Percentiles rank a stretch among this genome's conserved stretches.
phyloP scores from a whole-genome alignment of 495 filamentous ascomycete genomes.

The Neurospora sp. region DNA sequence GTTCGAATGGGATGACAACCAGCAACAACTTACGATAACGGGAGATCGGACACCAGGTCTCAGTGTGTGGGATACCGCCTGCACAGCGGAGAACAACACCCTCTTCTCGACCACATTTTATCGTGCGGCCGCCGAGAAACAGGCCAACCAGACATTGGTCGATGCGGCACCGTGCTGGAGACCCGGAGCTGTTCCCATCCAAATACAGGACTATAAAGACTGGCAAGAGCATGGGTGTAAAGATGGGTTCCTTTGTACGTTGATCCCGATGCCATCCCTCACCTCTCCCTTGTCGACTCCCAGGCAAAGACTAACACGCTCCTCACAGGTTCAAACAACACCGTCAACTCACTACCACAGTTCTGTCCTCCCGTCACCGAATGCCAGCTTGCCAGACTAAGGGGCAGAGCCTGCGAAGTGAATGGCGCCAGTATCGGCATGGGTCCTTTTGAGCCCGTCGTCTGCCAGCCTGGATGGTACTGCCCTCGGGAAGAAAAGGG shows the following conservation, averaged over 20 bases:
- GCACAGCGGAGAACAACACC: slow-evolving; percentile 22
- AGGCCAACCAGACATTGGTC: slow-evolving; percentile 7
- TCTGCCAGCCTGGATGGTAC: slow-evolving; percentile 34
- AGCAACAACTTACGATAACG: slow-evolving; percentile 6
- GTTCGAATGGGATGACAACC: slow-evolving; percentile 2
- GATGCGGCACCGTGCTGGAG: slow-evolving; percentile 27
- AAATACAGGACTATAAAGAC: slow-evolving; percentile 23
- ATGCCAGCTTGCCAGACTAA: slow-evolving; percentile 27
- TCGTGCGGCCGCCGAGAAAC: slow-evolving; percentile 7
- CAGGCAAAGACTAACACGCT: slow-evolving; percentile 5
- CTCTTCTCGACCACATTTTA: slow-evolving; percentile 25
- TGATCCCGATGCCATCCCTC: not conserved
- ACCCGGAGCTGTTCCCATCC: slow-evolving; percentile 21
- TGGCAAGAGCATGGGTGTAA: slow-evolving; percentile 29
- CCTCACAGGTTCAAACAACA: slow-evolving; percentile 33
- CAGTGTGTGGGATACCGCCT: slow-evolving; percentile 21
- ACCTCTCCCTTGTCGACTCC: not conserved
- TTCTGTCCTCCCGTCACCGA: slow-evolving; percentile 34
- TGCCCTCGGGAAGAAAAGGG: slow-evolving; percentile 24
- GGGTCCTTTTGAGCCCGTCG: slow-evolving; percentile 34
- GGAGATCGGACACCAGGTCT: not conserved
- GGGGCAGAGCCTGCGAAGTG: slow-evolving; percentile 18
- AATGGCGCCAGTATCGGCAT: slow-evolving; percentile 25
- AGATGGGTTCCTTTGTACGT: slow-evolving; percentile 32
- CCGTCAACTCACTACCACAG: slow-evolving; percentile 31